These are phyloP conservation scores for Lunularia cruciata DNA, from an alignment of 225 moss, liverwort and hornwort genomes.

Conservation along the genomic window DNA sequence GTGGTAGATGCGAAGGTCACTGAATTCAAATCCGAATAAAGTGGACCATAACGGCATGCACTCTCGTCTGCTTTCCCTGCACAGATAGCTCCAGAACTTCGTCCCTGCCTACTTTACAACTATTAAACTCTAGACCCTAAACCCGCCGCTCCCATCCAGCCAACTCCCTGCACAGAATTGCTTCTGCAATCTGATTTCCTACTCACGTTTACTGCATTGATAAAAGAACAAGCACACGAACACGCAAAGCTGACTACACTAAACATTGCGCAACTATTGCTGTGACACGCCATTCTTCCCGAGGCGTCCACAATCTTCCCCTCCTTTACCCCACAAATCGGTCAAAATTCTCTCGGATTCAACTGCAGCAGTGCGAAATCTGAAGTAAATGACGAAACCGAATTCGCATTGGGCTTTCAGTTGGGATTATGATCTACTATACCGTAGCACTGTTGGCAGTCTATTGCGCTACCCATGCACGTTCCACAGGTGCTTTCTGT, in stretches of 20 bases:
- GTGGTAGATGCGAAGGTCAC: conserved; percentile 16
- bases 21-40: conserved; percentile 30
- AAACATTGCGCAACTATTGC: neutral
- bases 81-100: neutral
- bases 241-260: neutral
- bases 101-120: neutral
- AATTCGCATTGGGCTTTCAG: too few relatives aligned
- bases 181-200: neutral
- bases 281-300: neutral
- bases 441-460: too few relatives aligned
- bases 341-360: too few relatives aligned
- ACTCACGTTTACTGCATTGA: neutral
- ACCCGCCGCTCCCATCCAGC: conserved; percentile 10
- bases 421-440: too few relatives aligned
- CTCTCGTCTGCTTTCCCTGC: neutral
- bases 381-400: too few relatives aligned
- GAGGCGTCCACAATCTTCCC: neutral
- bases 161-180: neutral
- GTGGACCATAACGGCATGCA: conserved; percentile 23
- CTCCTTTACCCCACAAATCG: too few relatives aligned
- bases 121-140: neutral
- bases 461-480: too few relatives aligned
- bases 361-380: too few relatives aligned
- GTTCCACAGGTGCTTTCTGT: too few relatives aligned
- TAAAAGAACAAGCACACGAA: neutral